These are phyloP conservation scores for Salicornia ramosissima DNA, from an alignment of 148 eudicot genomes.

Conservation along the genomic window DNA sequence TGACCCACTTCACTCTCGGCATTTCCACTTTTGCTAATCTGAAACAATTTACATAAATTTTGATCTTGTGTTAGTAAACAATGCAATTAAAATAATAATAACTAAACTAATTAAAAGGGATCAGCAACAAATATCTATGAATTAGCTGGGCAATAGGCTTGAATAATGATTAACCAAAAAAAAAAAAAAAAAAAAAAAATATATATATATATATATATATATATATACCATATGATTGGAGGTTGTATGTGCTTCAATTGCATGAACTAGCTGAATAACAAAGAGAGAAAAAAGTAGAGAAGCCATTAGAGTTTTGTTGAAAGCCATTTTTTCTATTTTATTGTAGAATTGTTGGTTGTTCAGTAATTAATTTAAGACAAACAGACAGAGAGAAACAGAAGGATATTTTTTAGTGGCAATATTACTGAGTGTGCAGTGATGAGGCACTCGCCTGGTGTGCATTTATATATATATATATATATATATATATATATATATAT, in stretches of 20 bases:
- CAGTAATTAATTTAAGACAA: neutral
- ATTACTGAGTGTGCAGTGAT: neutral
- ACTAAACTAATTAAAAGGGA: too few species aligned
- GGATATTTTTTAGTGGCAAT: neutral
- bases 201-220: neutral
- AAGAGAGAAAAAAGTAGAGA: constrained; percentile 30
- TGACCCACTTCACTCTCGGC: constrained; percentile 20
- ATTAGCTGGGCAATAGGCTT: too few species aligned
- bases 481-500: too few species aligned
- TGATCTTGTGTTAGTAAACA: too few species aligned
- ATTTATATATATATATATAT: too few species aligned
- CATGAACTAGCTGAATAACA: constrained; percentile 27
- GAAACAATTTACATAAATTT: neutral
- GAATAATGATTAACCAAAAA: too few species aligned
- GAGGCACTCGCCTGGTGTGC: too few species aligned
- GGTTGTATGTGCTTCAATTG: neutral
- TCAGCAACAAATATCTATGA: too few species aligned
- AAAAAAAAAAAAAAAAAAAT: neutral
- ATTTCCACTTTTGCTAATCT: constrained; percentile 15
- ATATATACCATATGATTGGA: neutral
- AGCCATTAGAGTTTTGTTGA: constrained; percentile 27
- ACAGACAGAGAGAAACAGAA: neutral
- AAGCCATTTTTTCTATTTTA: constrained; percentile 13
- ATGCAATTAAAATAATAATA: too few species aligned
- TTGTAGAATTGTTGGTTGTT: neutral